Percentiles rank a stretch among this genome's conserved stretches.
phyloP scores from a whole-genome alignment of 1,284 basidiomycete genomes.

The Boletus smithii region DNA sequence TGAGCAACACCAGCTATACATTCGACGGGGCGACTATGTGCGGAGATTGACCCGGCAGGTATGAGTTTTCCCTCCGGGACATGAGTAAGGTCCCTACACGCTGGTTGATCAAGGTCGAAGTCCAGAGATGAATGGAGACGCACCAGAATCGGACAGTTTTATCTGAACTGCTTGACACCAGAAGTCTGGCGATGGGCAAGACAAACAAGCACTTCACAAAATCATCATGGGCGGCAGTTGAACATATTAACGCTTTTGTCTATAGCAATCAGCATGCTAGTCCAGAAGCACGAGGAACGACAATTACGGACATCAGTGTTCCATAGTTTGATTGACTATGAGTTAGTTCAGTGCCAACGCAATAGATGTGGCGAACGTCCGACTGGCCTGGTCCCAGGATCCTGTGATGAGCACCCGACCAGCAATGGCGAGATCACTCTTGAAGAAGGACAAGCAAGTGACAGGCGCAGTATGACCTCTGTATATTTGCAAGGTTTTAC shows the following conservation, averaged over 20 bases:
- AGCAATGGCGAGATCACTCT: constrained; percentile 35
- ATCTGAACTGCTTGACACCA: constrained; percentile 90
- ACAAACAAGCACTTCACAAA: constrained; percentile 83
- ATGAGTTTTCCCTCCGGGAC: constrained; percentile 42
- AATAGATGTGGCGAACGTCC: not conserved
- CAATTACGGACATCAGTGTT: constrained; percentile 56
- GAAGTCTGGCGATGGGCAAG: constrained; percentile 58
- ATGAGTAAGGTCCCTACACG: constrained; percentile 57
- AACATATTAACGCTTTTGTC: constrained; percentile 67
- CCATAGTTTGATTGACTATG: constrained; percentile 81
- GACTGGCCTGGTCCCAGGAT: constrained; percentile 81
- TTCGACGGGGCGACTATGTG: constrained; percentile 72
- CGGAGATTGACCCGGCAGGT: constrained; percentile 62
- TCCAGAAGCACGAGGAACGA: not conserved
- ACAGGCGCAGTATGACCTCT: constrained; percentile 86
- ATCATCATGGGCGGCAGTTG: constrained; percentile 77
- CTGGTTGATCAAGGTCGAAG: not conserved
- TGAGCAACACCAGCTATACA: constrained; percentile 50
- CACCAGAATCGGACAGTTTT: constrained; percentile 87
- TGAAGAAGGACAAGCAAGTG: constrained; percentile 71
- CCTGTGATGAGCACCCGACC: constrained; percentile 69
- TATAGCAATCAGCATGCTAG: constrained; percentile 34
- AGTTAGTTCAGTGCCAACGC: constrained; percentile 1
- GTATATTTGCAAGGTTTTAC: constrained; percentile 71
- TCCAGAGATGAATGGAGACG: constrained; percentile 6